phyloP scores from a whole-genome alignment of 306 rosid species.

The Quercus glauca region DNA sequence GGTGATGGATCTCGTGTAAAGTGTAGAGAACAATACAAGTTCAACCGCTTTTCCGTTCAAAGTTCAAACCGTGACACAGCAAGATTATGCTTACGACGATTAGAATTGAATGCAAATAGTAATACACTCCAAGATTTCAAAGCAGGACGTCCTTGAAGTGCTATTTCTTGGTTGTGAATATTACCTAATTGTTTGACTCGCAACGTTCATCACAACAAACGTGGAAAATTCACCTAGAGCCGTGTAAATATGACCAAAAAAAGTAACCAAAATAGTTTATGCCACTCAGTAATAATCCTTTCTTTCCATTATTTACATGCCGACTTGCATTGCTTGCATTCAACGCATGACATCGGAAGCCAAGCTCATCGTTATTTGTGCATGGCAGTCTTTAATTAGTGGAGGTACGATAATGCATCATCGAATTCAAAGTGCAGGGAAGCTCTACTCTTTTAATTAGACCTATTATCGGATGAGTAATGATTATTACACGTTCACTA shows the following conservation, averaged over 20 bases:
- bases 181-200: constrained; percentile 10
- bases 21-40: not conserved
- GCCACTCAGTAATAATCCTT: not conserved
- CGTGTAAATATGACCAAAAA: not conserved
- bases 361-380: not conserved
- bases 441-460: too few species aligned
- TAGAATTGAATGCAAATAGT: not conserved
- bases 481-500: too few species aligned
- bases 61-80: not conserved
- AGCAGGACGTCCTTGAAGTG: not conserved
- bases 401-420: not conserved
- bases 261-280: not conserved
- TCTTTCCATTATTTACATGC: not conserved
- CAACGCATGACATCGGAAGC: not conserved
- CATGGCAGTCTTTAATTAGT: not conserved
- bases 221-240: not conserved
- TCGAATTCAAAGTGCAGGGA: not conserved
- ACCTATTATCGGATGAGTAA: too few species aligned
- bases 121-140: not conserved
- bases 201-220: constrained; percentile 8
- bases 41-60: not conserved
- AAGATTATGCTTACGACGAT: not conserved
- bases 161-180: constrained; percentile 21
- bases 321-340: not conserved
- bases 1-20: not conserved